Conservation (phyloP, 441 rosid species). For the Aquilaria agallochum region DNA sequence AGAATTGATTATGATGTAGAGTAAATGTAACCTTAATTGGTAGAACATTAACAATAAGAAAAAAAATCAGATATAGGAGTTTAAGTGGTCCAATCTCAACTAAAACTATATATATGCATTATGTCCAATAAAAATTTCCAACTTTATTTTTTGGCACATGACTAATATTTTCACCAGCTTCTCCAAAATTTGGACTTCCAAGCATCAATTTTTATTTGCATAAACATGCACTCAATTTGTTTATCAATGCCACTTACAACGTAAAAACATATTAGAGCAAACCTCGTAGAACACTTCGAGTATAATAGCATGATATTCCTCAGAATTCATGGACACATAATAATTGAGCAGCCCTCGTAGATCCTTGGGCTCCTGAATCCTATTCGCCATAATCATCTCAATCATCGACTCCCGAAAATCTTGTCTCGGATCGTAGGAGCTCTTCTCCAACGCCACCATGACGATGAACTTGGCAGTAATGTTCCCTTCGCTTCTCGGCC, state of each 20-base stretch:
- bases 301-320: conserved; percentile 46
- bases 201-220: too few relatives aligned
- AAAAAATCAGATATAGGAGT: background rate
- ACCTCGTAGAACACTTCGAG: conserved; percentile 79
- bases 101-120: too few relatives aligned
- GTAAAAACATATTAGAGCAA: conserved; percentile 52
- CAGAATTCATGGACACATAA: conserved; percentile 68
- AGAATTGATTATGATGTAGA: too few relatives aligned
- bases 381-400: conserved; percentile 71
- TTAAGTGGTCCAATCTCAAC: too few relatives aligned
- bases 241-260: conserved; percentile 36
- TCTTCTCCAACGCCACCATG: conserved; percentile 83
- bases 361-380: conserved; percentile 55
- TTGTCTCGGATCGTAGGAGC: conserved; percentile 72
- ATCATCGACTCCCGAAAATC: conserved; percentile 85
- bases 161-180: too few relatives aligned
- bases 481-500: conserved; percentile 20
- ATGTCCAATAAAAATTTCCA: too few relatives aligned
- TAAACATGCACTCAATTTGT: background rate
- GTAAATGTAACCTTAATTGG: too few relatives aligned
- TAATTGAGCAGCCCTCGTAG: conserved; percentile 75
- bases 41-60: background rate
- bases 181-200: too few relatives aligned
- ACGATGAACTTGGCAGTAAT: conserved; percentile 46
- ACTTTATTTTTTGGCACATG: too few relatives aligned